Evolutionary conservation across 2,329 filamentous ascomycete species (phyloP).

Genomic region (Ophiosphaerella narmari): DNA sequence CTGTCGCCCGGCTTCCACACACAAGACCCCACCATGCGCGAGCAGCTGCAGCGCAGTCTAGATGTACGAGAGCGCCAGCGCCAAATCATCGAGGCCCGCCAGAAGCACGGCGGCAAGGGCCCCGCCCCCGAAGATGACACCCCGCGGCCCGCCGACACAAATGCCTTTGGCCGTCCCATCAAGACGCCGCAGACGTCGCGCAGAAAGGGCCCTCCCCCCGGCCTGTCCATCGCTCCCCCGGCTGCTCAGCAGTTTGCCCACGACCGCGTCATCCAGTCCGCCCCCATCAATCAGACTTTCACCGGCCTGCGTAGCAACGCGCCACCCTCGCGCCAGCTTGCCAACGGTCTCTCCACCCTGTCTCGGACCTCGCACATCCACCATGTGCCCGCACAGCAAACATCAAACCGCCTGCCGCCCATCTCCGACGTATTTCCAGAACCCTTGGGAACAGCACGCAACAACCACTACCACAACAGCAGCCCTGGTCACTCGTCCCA

Average conservation of each 20-base stretch:
- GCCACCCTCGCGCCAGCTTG: slow-evolving; percentile 75
- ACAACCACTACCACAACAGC: slow-evolving; percentile 61
- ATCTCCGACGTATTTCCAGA: slow-evolving; percentile 95
- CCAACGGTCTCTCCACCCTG: slow-evolving; percentile 81
- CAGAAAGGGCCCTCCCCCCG: slow-evolving; percentile 79
- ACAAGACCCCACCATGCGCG: slow-evolving; percentile 93
- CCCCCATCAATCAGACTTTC: slow-evolving; percentile 91
- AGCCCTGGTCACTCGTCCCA: slow-evolving; percentile 68
- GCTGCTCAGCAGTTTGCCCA: slow-evolving; percentile 90
- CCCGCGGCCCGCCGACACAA: slow-evolving; percentile 40
- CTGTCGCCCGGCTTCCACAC: slow-evolving; percentile 95
- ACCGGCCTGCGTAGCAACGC: slow-evolving; percentile 73
- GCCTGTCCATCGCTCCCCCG: slow-evolving; percentile 92
- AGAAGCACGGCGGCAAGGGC: slow-evolving; percentile 71
- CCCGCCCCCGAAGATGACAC: slow-evolving; percentile 35
- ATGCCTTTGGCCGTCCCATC: slow-evolving; percentile 50
- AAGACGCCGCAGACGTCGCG: slow-evolving; percentile 76
- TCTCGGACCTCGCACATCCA: slow-evolving; percentile 88
- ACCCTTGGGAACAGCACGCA: slow-evolving; percentile 59
- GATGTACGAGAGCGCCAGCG: slow-evolving; percentile 92
- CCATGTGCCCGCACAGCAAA: slow-evolving; percentile 85
- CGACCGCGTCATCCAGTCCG: slow-evolving; percentile 95
- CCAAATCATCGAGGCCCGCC: slow-evolving; percentile 90
- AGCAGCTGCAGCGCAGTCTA: slow-evolving; percentile 91
- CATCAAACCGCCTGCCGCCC: slow-evolving; percentile 87